These are phyloP conservation scores for Umbelopsis sp. DNA, from an alignment of 371 early-diverging fungal species.

Conservation along the genomic window DNA sequence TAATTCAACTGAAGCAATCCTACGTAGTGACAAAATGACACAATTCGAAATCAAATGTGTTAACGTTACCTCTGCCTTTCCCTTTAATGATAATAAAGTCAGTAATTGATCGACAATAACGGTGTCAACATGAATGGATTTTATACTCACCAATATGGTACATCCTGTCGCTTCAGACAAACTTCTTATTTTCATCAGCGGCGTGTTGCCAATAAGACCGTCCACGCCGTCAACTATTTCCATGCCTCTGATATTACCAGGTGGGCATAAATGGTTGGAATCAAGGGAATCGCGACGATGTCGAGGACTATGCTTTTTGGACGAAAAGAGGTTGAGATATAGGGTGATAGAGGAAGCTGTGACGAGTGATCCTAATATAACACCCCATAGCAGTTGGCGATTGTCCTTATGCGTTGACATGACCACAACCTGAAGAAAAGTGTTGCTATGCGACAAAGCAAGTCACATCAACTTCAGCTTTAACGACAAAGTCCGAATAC, in stretches of 20 bases:
- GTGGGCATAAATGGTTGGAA: background rate
- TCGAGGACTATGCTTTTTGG: background rate
- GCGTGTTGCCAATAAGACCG: slow-evolving; percentile 88
- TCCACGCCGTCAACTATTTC: slow-evolving; percentile 69
- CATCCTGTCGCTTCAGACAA: slow-evolving; percentile 91
- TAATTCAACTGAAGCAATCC: background rate
- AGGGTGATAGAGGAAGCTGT: slow-evolving; percentile 49
- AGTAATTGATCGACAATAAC: background rate
- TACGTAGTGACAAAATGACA: background rate
- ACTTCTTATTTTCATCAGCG: slow-evolving; percentile 83
- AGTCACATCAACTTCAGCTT: background rate
- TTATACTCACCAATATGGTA: slow-evolving; percentile 70
- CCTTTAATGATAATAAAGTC: slow-evolving; percentile 25
- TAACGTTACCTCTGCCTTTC: slow-evolving; percentile 44
- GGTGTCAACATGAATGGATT: background rate
- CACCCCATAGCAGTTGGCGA: background rate
- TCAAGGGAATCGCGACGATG: slow-evolving; percentile 12
- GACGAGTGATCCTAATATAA: background rate
- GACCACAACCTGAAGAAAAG: background rate
- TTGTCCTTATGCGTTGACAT: slow-evolving; percentile 8
- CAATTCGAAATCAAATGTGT: background rate
- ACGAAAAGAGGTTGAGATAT: slow-evolving; percentile 4
- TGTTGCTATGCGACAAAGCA: background rate
- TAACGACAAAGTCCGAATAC: too few species aligned
- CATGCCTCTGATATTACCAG: slow-evolving; percentile 12